A percentile compares a stretch with the other conserved stretches of the same genome.
phyloP scores from a whole-genome alignment of 257 asterid species.

The Solanum virginianum region DNA sequence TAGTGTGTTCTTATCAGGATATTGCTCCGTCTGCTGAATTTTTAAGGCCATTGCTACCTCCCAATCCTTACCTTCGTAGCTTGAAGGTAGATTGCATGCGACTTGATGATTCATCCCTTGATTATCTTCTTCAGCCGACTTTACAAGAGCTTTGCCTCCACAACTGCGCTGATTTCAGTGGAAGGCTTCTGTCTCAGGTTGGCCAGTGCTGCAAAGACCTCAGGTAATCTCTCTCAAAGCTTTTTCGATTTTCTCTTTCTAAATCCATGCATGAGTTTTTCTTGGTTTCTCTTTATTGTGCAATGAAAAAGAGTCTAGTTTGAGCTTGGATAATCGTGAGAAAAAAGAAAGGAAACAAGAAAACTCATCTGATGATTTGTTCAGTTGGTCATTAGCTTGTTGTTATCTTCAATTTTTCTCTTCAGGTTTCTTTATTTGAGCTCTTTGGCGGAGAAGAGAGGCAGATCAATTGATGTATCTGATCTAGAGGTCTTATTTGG shows the following conservation, averaged over 20 bases:
- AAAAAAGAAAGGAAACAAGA: not conserved
- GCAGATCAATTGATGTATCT: conserved; percentile 64
- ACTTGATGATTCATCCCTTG: conserved; percentile 69
- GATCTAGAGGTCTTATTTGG: conserved; percentile 82
- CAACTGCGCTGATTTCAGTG: conserved; percentile 71
- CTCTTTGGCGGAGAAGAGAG: conserved; percentile 81
- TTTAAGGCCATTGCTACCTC: conserved; percentile 51
- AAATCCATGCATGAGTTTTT: not conserved
- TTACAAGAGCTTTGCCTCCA: conserved; percentile 63
- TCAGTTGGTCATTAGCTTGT: conserved; percentile 7
- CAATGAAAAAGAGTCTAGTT: not conserved
- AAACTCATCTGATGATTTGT: conserved; percentile 4
- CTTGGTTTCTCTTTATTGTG: not conserved
- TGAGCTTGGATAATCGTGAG: not conserved
- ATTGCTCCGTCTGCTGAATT: conserved; percentile 55
- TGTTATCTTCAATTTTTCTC: conserved; percentile 8
- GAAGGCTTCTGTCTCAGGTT: conserved; percentile 53
- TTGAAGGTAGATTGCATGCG: conserved; percentile 75
- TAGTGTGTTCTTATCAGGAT: conserved; percentile 27
- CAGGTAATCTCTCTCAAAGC: conserved; percentile 26
- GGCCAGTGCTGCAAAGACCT: conserved; percentile 69
- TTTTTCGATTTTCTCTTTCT: not conserved
- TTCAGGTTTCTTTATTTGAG: conserved; percentile 85
- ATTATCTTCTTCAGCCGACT: conserved; percentile 45
- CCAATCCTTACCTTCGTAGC: conserved; percentile 56